Conservation (phyloP, 352 stramenopile genomes). For the Globisporangium emineosum region DNA sequence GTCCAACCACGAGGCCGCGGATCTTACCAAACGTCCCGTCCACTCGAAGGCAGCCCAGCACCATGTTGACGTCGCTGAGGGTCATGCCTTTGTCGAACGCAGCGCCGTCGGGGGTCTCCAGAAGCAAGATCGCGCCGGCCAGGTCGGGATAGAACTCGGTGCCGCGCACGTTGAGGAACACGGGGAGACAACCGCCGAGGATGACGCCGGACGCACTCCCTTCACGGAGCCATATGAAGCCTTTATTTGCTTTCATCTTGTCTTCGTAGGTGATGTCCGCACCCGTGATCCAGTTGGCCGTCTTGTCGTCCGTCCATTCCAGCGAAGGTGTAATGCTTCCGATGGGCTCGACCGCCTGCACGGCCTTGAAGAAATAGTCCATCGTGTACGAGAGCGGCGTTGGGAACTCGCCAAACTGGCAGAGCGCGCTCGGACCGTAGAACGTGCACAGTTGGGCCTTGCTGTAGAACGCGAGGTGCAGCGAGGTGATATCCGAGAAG, state of each 20-base stretch:
- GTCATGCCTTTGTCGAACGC: conserved; percentile 56
- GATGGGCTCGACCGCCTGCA: conserved; percentile 23
- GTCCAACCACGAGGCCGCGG: conserved; percentile 45
- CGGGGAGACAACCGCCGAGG: conserved; percentile 54
- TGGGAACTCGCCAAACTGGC: conserved; percentile 62
- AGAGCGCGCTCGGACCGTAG: conserved; percentile 54
- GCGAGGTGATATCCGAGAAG: conserved; percentile 61
- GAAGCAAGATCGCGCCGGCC: conserved; percentile 36
- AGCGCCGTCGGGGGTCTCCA: conserved; percentile 49
- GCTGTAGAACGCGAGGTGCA: conserved; percentile 50
- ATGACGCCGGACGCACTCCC: conserved; percentile 31
- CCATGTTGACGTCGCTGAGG: conserved; percentile 40
- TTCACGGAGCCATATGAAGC: conserved; percentile 40
- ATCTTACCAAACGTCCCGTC: conserved; percentile 55
- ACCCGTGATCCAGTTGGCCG: conserved; percentile 50
- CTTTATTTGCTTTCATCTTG: conserved; percentile 39
- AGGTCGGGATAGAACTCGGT: conserved; percentile 47
- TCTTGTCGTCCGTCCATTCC: conserved; percentile 66
- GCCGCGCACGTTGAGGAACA: conserved; percentile 51
- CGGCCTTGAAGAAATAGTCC: conserved; percentile 32
- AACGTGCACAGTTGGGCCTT: conserved; percentile 46
- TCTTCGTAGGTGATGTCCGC: conserved; percentile 39
- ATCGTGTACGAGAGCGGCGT: conserved; percentile 44
- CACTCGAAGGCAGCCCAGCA: conserved; percentile 39
- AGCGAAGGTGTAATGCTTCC: conserved; percentile 31